Conservation (phyloP, 306 rosid species). For the Quillaja saponaria region DNA sequence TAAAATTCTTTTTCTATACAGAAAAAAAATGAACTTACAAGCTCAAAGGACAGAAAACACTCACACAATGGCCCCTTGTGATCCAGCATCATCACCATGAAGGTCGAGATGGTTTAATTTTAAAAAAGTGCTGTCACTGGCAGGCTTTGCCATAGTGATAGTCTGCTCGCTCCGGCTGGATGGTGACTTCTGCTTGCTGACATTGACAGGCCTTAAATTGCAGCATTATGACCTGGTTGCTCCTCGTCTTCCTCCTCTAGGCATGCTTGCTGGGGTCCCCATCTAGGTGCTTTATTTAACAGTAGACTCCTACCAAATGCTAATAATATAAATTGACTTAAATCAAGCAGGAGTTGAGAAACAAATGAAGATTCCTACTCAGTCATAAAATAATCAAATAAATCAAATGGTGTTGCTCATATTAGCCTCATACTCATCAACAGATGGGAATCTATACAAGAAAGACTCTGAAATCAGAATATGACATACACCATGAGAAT, state of each 20-base stretch:
- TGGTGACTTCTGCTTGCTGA: constrained; percentile 89
- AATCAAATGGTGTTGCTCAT: too few species aligned
- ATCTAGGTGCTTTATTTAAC: constrained; percentile 29
- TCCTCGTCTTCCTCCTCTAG: constrained; percentile 74
- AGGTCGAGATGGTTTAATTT: constrained; percentile 69
- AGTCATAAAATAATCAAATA: constrained; percentile 1
- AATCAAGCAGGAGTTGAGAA: not conserved
- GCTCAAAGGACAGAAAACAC: constrained; percentile 16
- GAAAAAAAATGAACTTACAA: too few species aligned
- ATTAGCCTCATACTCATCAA: too few species aligned
- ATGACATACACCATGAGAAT: too few species aligned
- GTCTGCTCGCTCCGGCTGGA: constrained; percentile 96
- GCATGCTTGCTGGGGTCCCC: constrained; percentile 70
- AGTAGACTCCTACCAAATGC: too few species aligned
- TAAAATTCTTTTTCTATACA: too few species aligned
- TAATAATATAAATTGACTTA: constrained; percentile 3
- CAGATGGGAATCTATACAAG: too few species aligned
- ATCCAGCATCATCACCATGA: constrained; percentile 81
- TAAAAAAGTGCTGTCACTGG: constrained; percentile 58
- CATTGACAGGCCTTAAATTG: constrained; percentile 72
- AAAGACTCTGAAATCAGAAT: too few species aligned
- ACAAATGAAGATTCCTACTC: constrained; percentile 7
- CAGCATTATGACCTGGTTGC: constrained; percentile 44
- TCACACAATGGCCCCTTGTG: constrained; percentile 75
- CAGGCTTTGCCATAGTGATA: constrained; percentile 77